Conservation (phyloP, 768 basidiomycete genomes). For the Candolleomyces aberdarensis region DNA sequence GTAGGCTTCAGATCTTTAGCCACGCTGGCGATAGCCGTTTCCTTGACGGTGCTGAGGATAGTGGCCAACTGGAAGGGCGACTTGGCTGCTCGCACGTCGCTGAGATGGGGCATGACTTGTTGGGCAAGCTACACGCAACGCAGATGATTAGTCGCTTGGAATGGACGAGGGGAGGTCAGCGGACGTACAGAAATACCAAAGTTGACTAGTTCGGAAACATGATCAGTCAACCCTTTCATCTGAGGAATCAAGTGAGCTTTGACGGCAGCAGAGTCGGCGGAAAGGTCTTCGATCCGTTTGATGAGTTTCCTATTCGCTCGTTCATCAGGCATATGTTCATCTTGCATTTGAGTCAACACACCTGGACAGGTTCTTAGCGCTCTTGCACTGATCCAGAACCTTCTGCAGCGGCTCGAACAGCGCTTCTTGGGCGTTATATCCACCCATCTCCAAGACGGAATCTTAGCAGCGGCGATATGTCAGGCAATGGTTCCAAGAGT, state of each 20-base stretch:
- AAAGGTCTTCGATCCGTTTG: constrained; percentile 79
- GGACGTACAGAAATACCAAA: constrained; percentile 81
- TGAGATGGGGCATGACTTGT: constrained; percentile 81
- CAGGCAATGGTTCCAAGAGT: neutral
- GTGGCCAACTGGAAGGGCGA: constrained; percentile 71
- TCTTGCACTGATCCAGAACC: constrained; percentile 78
- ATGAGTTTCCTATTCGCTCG: constrained; percentile 69
- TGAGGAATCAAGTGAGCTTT: constrained; percentile 69
- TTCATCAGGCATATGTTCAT: neutral
- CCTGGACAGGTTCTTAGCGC: constrained; percentile 79
- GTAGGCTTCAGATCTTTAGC: constrained; percentile 67
- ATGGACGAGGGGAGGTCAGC: neutral
- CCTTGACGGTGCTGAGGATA: constrained; percentile 67
- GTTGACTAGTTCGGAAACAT: constrained; percentile 80
- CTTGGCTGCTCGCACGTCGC: constrained; percentile 76
- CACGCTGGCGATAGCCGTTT: constrained; percentile 69
- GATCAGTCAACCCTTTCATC: constrained; percentile 67
- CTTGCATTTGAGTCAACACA: constrained; percentile 28
- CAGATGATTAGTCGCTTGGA: neutral
- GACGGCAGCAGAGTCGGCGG: constrained; percentile 66
- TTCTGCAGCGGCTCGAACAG: constrained; percentile 81
- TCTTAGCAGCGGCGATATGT: constrained; percentile 42
- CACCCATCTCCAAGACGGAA: constrained; percentile 67
- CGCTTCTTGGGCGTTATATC: constrained; percentile 68
- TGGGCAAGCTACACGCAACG: constrained; percentile 70